Evolutionary conservation across 768 basidiomycete species (phyloP), one percentile per base, ranked within the genome.

Genomic region (Krasilnikovozyma curviuscula): DNA sequence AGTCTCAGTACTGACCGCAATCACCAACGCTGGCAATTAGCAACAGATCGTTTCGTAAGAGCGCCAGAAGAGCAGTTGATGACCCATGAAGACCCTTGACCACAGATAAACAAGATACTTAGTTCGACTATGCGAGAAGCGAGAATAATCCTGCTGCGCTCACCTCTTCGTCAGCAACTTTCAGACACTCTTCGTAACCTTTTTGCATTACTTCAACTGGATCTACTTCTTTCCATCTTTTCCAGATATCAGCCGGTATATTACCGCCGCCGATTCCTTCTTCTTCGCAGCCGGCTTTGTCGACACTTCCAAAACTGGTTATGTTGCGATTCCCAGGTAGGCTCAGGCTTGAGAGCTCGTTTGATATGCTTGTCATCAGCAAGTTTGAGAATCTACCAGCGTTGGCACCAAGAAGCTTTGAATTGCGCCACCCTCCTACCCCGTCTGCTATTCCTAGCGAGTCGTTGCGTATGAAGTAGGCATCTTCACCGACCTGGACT

Each of bases 381-480:
- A 34, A 24, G 3, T 6, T 14, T 7, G 6, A 21, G 38, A 40
- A 46, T 28, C 35, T n/a, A 42, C 45, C 50, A 8, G 50, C 45
- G 40, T 52, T 40, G 8, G 44, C 50, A 21, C 38, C 38, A 1
- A 34, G 19, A 3, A 47, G 29, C 8, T 33, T 35, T 19, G 42
- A 46, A 13, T 33, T 24, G 8, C 31, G 72, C 88, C 86, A 93
- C 0, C 88, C 88, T 0, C 89, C 89, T 0, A 95, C 89, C 27
- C 89, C 89, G 60, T 95, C 89, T 3, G 88, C 84, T 8, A 97
- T 79, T 16, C 89, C 89, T 70, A 97, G 78, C 6, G 84, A 82
- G 59, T 86, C 81, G 49, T 54, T 41, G 6, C 63, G 44, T n/a
- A 67, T 50, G 39, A 68, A 70, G 52, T 86, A 91, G 5, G 86